Conservation (phyloP, 257 asterid species). For the Ehretia macrophylla region DNA sequence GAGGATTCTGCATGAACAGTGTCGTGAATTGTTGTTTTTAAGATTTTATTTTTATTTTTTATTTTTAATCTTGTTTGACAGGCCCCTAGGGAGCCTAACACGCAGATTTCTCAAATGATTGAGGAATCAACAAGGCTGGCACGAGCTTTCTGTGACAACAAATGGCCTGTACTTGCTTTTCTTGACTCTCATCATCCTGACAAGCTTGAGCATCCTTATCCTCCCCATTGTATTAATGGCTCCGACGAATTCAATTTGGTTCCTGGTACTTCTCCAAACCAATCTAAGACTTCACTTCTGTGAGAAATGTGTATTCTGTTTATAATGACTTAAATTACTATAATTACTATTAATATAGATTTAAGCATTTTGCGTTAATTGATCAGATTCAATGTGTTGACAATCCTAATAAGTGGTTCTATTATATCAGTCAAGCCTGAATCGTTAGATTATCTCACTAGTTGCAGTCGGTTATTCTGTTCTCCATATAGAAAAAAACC, state of each 20-base stretch:
- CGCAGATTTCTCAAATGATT: constrained; percentile 53
- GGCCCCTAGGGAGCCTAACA: constrained; percentile 61
- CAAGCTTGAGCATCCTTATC: constrained; percentile 65
- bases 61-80: constrained; percentile 12
- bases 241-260: constrained; percentile 60
- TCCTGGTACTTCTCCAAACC: constrained; percentile 42
- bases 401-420: no score
- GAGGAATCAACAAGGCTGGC: constrained; percentile 53
- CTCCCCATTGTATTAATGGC: constrained; percentile 60
- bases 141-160: constrained; percentile 44
- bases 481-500: no score
- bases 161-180: constrained; percentile 64
- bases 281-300: no score
- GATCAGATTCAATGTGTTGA: no score
- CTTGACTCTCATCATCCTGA: constrained; percentile 59
- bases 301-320: no score
- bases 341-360: no score
- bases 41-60: background rate
- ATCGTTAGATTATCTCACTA: no score
- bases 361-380: no score
- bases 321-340: no score
- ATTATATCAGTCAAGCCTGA: no score
- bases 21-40: background rate
- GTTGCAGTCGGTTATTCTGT: no score
- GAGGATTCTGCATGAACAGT: no score